phyloP scores from a whole-genome alignment of 345 rosid genomes.

The Anastatica hierochuntica region DNA sequence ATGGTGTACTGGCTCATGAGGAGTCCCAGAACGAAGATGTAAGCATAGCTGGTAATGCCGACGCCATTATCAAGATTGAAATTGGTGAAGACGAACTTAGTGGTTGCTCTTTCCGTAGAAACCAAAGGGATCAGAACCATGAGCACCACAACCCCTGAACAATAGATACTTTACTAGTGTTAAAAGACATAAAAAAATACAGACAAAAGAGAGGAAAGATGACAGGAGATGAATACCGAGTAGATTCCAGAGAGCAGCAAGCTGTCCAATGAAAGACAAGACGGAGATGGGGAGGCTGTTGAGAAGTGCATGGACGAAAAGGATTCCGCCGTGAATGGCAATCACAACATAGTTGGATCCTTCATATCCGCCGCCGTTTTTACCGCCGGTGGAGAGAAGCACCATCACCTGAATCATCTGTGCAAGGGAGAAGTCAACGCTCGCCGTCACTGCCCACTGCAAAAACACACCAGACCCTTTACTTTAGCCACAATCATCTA shows the following conservation, averaged over 20 bases:
- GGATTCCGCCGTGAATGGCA: conserved; percentile 63
- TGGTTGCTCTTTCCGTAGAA: conserved; percentile 67
- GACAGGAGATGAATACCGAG: conserved; percentile 33
- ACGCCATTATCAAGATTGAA: conserved; percentile 73
- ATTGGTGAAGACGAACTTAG: conserved; percentile 78
- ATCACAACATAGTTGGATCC: conserved; percentile 78
- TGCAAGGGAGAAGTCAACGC: conserved; percentile 30
- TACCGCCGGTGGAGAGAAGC: conserved; percentile 89
- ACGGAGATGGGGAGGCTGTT: conserved; percentile 78
- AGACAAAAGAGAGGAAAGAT: background rate
- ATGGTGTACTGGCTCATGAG: conserved; percentile 95
- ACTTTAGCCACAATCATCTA: background rate
- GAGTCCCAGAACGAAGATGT: conserved; percentile 84
- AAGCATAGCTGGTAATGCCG: conserved; percentile 51
- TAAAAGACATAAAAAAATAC: background rate
- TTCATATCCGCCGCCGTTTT: conserved; percentile 84
- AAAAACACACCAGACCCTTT: background rate
- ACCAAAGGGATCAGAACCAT: conserved; percentile 75
- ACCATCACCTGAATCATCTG: conserved; percentile 39
- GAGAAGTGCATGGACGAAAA: conserved; percentile 62
- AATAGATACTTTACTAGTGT: background rate
- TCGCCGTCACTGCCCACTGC: conserved; percentile 66
- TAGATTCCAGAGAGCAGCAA: conserved; percentile 94
- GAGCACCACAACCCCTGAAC: conserved; percentile 65
- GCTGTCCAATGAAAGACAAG: conserved; percentile 75